Evolutionary conservation across 129 eudicot genomes (phyloP).

Genomic region (Rutidosis leptorrhynchoides): DNA sequence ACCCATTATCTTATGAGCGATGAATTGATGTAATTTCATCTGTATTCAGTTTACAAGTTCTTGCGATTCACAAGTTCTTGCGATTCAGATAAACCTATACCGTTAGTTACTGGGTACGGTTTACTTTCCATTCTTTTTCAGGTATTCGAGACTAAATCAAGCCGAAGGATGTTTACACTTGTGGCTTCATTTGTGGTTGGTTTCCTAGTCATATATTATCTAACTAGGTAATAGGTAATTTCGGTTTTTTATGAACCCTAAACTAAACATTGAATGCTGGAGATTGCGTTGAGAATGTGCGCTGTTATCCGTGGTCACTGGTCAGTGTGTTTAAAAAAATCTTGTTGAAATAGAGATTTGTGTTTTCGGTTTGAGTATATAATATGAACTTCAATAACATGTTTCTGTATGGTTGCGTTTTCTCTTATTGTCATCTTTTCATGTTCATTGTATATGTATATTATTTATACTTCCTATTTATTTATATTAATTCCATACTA

Average conservation of each 20-base stretch:
- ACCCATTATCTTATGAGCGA: not conserved
- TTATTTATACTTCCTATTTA: not conserved
- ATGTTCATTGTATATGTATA: slow-evolving; percentile 5
- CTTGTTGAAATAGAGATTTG: slow-evolving; percentile 19
- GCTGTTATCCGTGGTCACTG: slow-evolving; percentile 21
- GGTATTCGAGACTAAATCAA: slow-evolving; percentile 98
- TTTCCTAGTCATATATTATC: slow-evolving; percentile 74
- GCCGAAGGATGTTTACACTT: slow-evolving; percentile 69
- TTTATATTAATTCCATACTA: no score
- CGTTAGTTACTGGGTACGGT: not conserved
- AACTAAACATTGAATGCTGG: slow-evolving; percentile 17
- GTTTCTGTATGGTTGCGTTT: slow-evolving; percentile 4
- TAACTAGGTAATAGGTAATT: slow-evolving; percentile 65
- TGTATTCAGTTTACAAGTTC: not conserved
- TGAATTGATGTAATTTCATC: not conserved
- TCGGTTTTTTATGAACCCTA: slow-evolving; percentile 5
- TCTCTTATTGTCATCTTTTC: not conserved
- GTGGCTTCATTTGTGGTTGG: slow-evolving; percentile 82
- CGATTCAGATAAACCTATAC: not conserved
- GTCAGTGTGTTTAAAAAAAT: slow-evolving; percentile 37
- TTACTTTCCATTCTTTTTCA: slow-evolving; percentile 2
- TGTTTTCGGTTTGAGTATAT: slow-evolving; percentile 9
- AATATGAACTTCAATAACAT: slow-evolving; percentile 1
- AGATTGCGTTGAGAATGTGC: slow-evolving; percentile 11
- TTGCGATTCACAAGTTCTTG: not conserved